phyloP scores from a whole-genome alignment of 2,329 filamentous ascomycete species.

The Westerdykella aurantiaca region DNA sequence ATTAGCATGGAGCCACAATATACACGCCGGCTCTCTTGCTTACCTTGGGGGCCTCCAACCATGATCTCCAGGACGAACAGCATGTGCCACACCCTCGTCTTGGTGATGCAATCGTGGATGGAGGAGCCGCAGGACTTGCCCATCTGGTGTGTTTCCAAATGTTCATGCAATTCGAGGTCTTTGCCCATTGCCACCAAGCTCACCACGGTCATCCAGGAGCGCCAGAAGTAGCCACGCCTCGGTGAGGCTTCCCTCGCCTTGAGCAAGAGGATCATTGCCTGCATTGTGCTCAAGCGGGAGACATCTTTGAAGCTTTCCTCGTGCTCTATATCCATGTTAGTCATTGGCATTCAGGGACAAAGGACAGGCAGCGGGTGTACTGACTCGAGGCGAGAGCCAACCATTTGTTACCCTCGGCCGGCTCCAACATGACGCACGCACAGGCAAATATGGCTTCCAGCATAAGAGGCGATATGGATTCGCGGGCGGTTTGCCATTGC shows the following conservation, averaged over 20 bases:
- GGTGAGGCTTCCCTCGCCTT: slow-evolving; percentile 91
- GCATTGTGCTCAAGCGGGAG: slow-evolving; percentile 82
- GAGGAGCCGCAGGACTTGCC: slow-evolving; percentile 64
- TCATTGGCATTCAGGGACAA: slow-evolving; percentile 4
- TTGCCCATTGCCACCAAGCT: slow-evolving; percentile 90
- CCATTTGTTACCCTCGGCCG: slow-evolving; percentile 86
- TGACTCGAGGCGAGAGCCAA: slow-evolving; percentile 79
- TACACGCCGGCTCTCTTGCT: slow-evolving; percentile 1
- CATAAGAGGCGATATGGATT: slow-evolving; percentile 82
- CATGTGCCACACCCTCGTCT: slow-evolving; percentile 84
- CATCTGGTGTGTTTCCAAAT: slow-evolving; percentile 70
- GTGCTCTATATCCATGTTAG: slow-evolving; percentile 56
- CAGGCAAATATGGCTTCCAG: slow-evolving; percentile 90
- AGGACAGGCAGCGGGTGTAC: slow-evolving; percentile 22
- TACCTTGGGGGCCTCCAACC: slow-evolving; percentile 90
- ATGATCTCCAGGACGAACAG: slow-evolving; percentile 83
- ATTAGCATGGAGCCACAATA: not conserved
- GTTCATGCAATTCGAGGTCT: slow-evolving; percentile 83
- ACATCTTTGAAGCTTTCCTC: slow-evolving; percentile 91
- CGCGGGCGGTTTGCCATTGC: slow-evolving; percentile 78
- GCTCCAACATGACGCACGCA: slow-evolving; percentile 74
- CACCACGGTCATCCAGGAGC: slow-evolving; percentile 94
- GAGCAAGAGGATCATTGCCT: slow-evolving; percentile 78
- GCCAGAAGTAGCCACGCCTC: slow-evolving; percentile 91
- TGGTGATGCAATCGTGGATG: slow-evolving; percentile 71